Evolutionary conservation across 768 basidiomycete species (phyloP).

Genomic region (Podaxis pistillaris): DNA sequence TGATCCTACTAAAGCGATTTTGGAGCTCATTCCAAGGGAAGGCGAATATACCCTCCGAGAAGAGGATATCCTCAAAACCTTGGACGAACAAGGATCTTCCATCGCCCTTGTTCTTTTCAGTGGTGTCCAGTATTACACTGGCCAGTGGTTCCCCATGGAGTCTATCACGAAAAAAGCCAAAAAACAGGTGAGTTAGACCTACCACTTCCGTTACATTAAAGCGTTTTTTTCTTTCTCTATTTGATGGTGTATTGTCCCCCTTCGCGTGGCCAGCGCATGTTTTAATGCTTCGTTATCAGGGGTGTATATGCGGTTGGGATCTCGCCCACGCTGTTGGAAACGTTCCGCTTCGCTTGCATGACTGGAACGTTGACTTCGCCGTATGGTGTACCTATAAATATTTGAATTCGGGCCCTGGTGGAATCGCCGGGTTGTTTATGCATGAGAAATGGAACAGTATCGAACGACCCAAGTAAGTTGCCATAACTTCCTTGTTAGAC

Average conservation of each 20-base stretch:
- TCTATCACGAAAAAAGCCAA: slow-evolving; percentile 82
- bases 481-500: not conserved
- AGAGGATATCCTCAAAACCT: slow-evolving; percentile 79
- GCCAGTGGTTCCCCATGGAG: slow-evolving; percentile 90
- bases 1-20: slow-evolving; percentile 67
- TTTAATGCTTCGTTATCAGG: slow-evolving; percentile 45
- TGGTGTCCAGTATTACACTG: slow-evolving; percentile 97
- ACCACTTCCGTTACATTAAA: not conserved
- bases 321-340: slow-evolving; percentile 96
- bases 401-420: slow-evolving; percentile 93
- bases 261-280: slow-evolving; percentile 17
- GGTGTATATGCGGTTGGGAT: slow-evolving; percentile 94
- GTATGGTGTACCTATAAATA: slow-evolving; percentile 99
- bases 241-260: slow-evolving; percentile 5
- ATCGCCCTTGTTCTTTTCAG: slow-evolving; percentile 93
- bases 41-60: slow-evolving; percentile 87
- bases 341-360: slow-evolving; percentile 83
- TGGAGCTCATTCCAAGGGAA: slow-evolving; percentile 75
- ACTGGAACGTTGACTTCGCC: slow-evolving; percentile 96
- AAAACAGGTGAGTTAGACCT: slow-evolving; percentile 55
- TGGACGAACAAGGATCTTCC: slow-evolving; percentile 67
- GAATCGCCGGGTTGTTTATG: slow-evolving; percentile 92
- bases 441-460: slow-evolving; percentile 77
- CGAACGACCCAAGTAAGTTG: slow-evolving; percentile 60
- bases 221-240: not conserved